Base-by-base conservation (phyloP, 1,139 yeast species). In the Geotrichum carabidarum region DNA sequence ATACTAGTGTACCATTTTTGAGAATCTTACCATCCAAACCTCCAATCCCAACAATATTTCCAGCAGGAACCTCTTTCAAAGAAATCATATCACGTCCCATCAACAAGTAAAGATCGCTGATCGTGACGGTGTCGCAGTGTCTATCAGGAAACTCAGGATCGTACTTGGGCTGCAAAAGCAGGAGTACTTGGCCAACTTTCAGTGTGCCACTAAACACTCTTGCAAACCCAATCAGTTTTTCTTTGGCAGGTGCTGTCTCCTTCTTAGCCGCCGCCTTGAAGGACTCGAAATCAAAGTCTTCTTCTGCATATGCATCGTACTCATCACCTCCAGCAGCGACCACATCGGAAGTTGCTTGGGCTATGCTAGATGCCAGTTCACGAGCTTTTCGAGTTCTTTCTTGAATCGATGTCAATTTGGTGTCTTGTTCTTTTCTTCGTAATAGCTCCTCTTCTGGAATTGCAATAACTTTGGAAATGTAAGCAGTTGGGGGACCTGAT, bases 51-150 rank as follows among this genome's bases (percentile, higher is more conserved):
- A 89, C 95, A 60, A 94, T 89, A 62, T 87, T 89, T 37, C 99
- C 99, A 1, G 98, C 94, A 1, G 96, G 96, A 2, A 93, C 97
- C 11, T 77, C 78, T 34, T 84, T 78, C 62, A 94, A 76, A 11
- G 89, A 77, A 1, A 90, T 82, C 54, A 93, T 75, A 59, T 93
- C 98, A 59, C 93, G 77, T 12, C 99, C 99, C 99, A 94, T 94
- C 50, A 94, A 76, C 58, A 93, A 73, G 65, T 81, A 91, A 46
- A 94, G 73, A 48, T 84, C 88, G 12, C 85, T 78, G 36, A 94
- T 78, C 1, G 72, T 73, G 0, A 80, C 77, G 6, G 71, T 71
- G 31, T 78, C 73, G 22, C 83, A 73, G 63, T 85, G 85, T 58
- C 81, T 79, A 15, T 71, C 74, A 7, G 94, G 91, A 32, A 74